Evolutionary conservation across 345 rosid species (phyloP).

Genomic region (Melaleuca quinquenervia): DNA sequence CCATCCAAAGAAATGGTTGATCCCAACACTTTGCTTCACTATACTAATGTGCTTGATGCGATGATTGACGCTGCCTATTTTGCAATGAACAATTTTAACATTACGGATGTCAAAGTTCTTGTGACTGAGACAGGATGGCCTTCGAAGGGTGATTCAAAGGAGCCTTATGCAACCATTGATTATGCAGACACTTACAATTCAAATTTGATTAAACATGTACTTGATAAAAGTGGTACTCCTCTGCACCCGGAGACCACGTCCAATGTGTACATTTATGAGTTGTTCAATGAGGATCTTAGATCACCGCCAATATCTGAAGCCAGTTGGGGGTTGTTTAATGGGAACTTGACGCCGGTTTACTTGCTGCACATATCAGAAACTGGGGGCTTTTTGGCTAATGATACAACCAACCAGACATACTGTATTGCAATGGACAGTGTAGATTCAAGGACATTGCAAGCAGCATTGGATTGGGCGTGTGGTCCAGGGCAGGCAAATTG

Average conservation of each 20-base stretch:
- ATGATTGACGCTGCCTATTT: conserved; percentile 91
- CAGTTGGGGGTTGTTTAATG: conserved; percentile 83
- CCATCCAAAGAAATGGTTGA: conserved; percentile 97
- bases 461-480: conserved; percentile 98
- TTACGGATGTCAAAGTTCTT: conserved; percentile 69
- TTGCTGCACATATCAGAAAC: conserved; percentile 86
- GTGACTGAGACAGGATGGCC: conserved; percentile 97
- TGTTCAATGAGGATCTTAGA: conserved; percentile 83
- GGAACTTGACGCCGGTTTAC: conserved; percentile 72
- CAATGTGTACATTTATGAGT: conserved; percentile 68
- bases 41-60: conserved; percentile 90
- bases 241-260: conserved; percentile 74
- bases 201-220: conserved; percentile 82
- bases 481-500: conserved; percentile 89
- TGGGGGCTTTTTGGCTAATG: conserved; percentile 76
- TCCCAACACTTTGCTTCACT: conserved; percentile 89
- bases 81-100: conserved; percentile 83
- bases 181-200: conserved; percentile 88
- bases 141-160: conserved; percentile 62
- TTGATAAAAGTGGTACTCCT: conserved; percentile 73
- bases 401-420: conserved; percentile 83
- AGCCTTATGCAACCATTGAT: conserved; percentile 77
- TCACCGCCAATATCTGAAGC: conserved; percentile 78
- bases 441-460: conserved; percentile 68
- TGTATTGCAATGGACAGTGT: conserved; percentile 70